These are phyloP conservation scores for Hysterium pulicare DNA, from an alignment of 2,329 filamentous ascomycete species.

Conservation along the genomic window DNA sequence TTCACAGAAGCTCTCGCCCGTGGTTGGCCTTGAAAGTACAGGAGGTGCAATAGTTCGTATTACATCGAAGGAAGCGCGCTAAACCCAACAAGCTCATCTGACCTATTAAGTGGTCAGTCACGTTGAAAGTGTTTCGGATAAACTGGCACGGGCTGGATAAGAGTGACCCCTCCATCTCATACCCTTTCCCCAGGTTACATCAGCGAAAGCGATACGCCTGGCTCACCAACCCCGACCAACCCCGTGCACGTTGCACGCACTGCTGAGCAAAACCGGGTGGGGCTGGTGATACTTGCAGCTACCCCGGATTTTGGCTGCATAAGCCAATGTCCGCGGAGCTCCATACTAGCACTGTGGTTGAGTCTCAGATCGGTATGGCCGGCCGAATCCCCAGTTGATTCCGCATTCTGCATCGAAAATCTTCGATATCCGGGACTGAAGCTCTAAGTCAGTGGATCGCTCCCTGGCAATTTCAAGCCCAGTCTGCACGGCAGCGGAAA, in stretches of 20 bases:
- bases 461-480: no score
- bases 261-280: not conserved
- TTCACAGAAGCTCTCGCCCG: no score
- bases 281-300: not conserved
- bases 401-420: not conserved
- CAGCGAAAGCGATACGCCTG: no score
- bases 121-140: not conserved
- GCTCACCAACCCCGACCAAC: not conserved
- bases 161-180: not conserved
- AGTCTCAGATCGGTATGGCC: not conserved
- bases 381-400: not conserved
- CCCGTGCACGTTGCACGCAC: not conserved
- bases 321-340: no score
- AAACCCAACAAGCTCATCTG: not conserved
- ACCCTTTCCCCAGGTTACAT: not conserved
- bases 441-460: no score
- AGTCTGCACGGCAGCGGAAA: not conserved
- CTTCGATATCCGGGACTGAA: not conserved
- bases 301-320: not conserved
- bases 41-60: not conserved
- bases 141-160: not conserved
- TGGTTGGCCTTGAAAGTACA: not conserved
- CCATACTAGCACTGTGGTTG: not conserved
- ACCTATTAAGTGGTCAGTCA: not conserved
- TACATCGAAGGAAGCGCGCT: not conserved